Evolutionary conservation across 257 asterid genomes (phyloP), one percentile per base, ranked within the genome.

Genomic region (Anisodus tanguticus): DNA sequence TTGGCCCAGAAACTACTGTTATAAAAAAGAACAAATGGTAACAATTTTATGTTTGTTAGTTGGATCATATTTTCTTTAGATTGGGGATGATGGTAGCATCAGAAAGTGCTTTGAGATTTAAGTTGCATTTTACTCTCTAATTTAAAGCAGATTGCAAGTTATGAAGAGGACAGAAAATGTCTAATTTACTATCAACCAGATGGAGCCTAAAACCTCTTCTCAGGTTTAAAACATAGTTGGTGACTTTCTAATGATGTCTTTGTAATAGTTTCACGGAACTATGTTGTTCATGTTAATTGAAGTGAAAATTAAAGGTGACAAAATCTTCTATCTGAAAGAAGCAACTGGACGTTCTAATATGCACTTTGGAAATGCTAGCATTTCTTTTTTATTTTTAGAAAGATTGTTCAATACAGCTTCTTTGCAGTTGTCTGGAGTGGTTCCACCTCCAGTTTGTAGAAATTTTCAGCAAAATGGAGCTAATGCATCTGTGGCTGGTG

Each of bases 391-490:
- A 68, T 79, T 82, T 47, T 45, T 10, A 2, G 2, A 10, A 72
- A 47, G 59, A 3, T 45, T 72, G 59, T 72, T 10, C 19, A 47
- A 45, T 45, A 72, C 41, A 72, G 57, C 59, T 91, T 59, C 67
- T 84, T 89, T 90, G 87, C 92, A 96, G 99, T 87, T 91, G 86
- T 96, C 99, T 84, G 98, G 97, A 85, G 88, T 92, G 81, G 93
- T 93, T 88, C 99, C 99, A 62, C 35, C 35, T 31, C 35, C 35
- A 31, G 35, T 31, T 31, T 31, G 35, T 31, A 31, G 35, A 31
- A 31, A 94, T 87, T 87, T 90, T 82, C 95, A 87, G 84, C 90
- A 89, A 69, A 93, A 91, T 85, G 95, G 95, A 81, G 91, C 91
- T 79, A 90, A 86, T 88, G 89, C 86, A 84, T 91, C 91, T 90